Percentiles rank a stretch among this genome's conserved stretches.
phyloP scores from a whole-genome alignment of 1,139 yeast species.

The Hansenula lynferdii region DNA sequence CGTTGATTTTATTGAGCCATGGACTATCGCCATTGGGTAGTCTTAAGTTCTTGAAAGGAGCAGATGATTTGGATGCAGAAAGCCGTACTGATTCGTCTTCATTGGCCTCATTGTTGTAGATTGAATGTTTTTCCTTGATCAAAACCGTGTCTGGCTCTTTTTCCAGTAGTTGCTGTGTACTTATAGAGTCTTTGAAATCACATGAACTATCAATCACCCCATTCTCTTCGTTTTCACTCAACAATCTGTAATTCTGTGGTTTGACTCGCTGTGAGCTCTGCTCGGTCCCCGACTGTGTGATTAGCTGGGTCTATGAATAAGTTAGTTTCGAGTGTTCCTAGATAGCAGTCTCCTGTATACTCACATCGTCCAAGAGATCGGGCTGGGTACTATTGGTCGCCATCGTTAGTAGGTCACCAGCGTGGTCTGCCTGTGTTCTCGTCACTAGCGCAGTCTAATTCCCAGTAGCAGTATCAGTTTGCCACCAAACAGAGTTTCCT shows the following conservation, averaged over 20 bases:
- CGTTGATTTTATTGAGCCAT: conserved; percentile 15
- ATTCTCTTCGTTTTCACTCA: conserved; percentile 17
- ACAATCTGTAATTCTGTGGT: conserved; percentile 8
- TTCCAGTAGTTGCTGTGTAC: conserved; percentile 15
- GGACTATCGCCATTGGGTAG: conserved; percentile 13
- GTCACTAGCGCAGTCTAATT: too few species aligned
- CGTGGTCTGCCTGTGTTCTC: too few species aligned
- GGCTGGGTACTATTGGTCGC: too few species aligned
- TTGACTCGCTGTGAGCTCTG: conserved; percentile 10
- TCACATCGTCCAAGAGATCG: neutral
- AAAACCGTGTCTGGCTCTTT: conserved; percentile 4
- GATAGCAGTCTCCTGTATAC: too few species aligned
- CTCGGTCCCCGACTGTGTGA: too few species aligned
- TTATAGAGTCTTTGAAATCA: conserved; percentile 12
- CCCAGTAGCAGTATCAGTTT: too few species aligned
- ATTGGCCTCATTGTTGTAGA: neutral
- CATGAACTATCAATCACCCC: conserved; percentile 19
- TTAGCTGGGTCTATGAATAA: conserved; percentile 15
- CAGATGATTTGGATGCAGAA: neutral
- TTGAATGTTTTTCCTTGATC: neutral
- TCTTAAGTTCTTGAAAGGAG: conserved; percentile 5
- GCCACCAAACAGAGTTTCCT: too few species aligned
- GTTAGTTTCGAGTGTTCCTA: too few species aligned
- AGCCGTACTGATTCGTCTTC: neutral
- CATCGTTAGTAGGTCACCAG: too few species aligned